Evolutionary conservation across 2,329 filamentous ascomycete species (phyloP), one percentile per base, ranked within the genome.

Genomic region (Penicillium fuscoglaucum): DNA sequence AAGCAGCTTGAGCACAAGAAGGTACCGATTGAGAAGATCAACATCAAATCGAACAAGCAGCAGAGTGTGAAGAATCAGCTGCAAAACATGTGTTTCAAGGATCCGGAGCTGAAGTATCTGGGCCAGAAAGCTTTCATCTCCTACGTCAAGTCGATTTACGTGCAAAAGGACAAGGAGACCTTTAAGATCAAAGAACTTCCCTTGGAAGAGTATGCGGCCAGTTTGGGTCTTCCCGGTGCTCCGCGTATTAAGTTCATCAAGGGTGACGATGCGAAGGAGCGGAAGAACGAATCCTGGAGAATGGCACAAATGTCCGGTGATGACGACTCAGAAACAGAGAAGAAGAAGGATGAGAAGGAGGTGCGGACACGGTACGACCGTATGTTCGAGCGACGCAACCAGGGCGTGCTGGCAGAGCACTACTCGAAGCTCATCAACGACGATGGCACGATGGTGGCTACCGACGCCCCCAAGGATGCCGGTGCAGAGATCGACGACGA

Each of bases 381-480:
- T 67, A 98, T 99, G 95, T 97, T 98, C 76, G 93, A 97, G 79
- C 84, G 95, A 60, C 90, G 89, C 67, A 99, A 99, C 76, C 93
- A 98, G 76, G 93, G 97, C 71, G 90, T 99, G 33, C 78, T 99
- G 63, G 93, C 93, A n/a, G 87, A 89, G 56, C 95, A 99, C 77
- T 98, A 97, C 80, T 86, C 87, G 59, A 96, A 93, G 70, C 83
- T 99, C 62, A 87, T 98, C 60, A 82, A 82, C 51, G 83, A 87
- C 40, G 86, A 84, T 41, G 77, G 75, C 74, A 82, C 58, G 61
- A 75, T 65, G 75, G 77, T 61, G 72, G 75, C 48, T 63, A 63
- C 50, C 12, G 58, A 58, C n/a, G 64, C 55, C 10, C 52, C 24
- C 33, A 57, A 57, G 50, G 37, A 57, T 8, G 37, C 71, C 33